Conservation (phyloP, 805 yeast genomes). For the Cephaloascus fragrans region DNA sequence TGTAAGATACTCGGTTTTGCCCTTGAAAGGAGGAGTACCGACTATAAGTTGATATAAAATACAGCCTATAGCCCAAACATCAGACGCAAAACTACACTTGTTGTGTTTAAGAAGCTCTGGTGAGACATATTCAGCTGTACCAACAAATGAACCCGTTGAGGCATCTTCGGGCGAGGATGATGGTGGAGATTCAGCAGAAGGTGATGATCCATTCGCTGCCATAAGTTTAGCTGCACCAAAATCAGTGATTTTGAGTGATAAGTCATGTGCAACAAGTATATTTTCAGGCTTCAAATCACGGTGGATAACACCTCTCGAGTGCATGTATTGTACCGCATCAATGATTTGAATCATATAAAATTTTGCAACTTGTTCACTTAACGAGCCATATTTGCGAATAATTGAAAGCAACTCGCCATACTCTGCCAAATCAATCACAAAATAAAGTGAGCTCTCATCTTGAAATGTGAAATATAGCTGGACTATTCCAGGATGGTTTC, state of each 20-base stretch:
- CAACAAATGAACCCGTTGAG: constrained; percentile 61
- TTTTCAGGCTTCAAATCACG: constrained; percentile 95
- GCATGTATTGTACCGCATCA: constrained; percentile 89
- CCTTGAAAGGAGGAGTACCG: constrained; percentile 87
- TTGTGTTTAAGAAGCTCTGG: constrained; percentile 81
- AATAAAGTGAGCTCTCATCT: constrained; percentile 78
- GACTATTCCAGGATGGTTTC: constrained; percentile 92
- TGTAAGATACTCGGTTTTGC: constrained; percentile 73
- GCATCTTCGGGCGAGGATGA: constrained; percentile 15
- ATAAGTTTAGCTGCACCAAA: constrained; percentile 94
- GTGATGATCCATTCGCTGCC: constrained; percentile 20
- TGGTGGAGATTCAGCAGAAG: constrained; percentile 23
- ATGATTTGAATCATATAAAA: constrained; percentile 81
- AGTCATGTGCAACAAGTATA: constrained; percentile 72
- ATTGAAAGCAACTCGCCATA: constrained; percentile 87
- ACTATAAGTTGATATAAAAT: constrained; percentile 73
- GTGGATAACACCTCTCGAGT: constrained; percentile 82
- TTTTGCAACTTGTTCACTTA: constrained; percentile 64
- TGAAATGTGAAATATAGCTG: constrained; percentile 91
- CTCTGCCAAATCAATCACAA: constrained; percentile 89
- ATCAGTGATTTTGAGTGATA: constrained; percentile 87
- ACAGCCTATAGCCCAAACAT: constrained; percentile 93
- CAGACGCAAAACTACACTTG: constrained; percentile 74
- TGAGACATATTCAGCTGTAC: constrained; percentile 94
- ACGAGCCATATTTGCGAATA: constrained; percentile 66